Percentiles rank a stretch among this genome's conserved stretches.
These are phyloP conservation scores for Saccharata proteae DNA, from an alignment of 2,329 filamentous ascomycete species.

Conservation along the genomic window DNA sequence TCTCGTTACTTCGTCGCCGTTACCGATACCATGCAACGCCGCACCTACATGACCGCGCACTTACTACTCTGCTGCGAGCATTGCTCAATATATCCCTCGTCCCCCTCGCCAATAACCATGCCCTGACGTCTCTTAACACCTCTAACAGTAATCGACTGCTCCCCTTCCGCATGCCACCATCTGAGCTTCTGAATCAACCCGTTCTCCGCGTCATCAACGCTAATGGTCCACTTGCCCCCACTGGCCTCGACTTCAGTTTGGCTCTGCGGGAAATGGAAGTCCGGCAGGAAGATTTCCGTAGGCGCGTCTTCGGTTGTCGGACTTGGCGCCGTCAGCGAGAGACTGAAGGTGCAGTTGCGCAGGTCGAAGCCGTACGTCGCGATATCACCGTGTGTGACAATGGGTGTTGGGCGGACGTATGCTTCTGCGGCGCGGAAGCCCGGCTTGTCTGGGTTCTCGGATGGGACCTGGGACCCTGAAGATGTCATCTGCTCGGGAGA, in stretches of 20 bases:
- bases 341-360: constrained; percentile 60
- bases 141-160: constrained; percentile 65
- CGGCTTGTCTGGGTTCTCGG: constrained; percentile 30
- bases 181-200: constrained; percentile 62
- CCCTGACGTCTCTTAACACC: constrained; percentile 54
- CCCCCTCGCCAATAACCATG: constrained; percentile 41
- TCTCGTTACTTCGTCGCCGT: too few relatives aligned
- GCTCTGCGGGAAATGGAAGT: constrained; percentile 73
- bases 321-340: constrained; percentile 53
- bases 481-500: constrained; percentile 40
- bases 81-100: constrained; percentile 65
- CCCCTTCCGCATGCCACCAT: constrained; percentile 88
- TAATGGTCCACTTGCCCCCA: constrained; percentile 83
- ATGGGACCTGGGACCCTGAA: constrained; percentile 11
- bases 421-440: constrained; percentile 88
- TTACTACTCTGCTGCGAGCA: constrained; percentile 29
- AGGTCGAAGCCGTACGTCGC: constrained; percentile 70
- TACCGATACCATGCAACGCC: not conserved
- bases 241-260: constrained; percentile 61
- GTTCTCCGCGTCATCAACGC: constrained; percentile 56
- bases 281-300: constrained; percentile 76
- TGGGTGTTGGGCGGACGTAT: constrained; percentile 75
- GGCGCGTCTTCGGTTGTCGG: constrained; percentile 52
- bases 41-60: constrained; percentile 31
- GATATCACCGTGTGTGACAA: constrained; percentile 61